Percentiles rank a stretch among this genome's conserved stretches.
phyloP scores from a whole-genome alignment of 768 basidiomycete species.

The Mycena polygramma region DNA sequence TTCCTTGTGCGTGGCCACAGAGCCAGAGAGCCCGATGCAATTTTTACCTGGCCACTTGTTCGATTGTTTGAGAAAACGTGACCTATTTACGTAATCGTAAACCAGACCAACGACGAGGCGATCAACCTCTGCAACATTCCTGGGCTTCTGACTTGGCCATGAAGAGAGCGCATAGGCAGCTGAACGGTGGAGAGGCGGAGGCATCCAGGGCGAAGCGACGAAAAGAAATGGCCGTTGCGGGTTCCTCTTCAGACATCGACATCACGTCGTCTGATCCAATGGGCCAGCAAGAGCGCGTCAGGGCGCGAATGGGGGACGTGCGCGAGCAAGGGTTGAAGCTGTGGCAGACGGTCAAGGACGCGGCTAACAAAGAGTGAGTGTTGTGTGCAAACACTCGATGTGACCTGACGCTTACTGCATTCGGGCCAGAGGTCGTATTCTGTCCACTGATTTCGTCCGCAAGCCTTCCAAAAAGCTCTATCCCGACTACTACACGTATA shows the following conservation, averaged over 20 bases:
- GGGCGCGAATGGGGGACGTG: constrained; percentile 52
- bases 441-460: constrained; percentile 76
- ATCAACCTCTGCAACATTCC: neutral
- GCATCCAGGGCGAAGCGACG: constrained; percentile 60
- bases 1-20: too few species aligned
- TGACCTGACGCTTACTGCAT: constrained; percentile 42
- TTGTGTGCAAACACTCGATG: constrained; percentile 43
- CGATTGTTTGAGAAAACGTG: too few species aligned
- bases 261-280: constrained; percentile 51
- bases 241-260: constrained; percentile 57
- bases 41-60: too few species aligned
- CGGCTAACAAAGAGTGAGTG: constrained; percentile 90
- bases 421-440: constrained; percentile 68
- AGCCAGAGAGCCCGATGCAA: too few species aligned
- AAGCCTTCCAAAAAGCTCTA: constrained; percentile 80
- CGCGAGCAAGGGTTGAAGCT: constrained; percentile 78
- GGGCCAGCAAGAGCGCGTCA: constrained; percentile 44
- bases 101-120: too few species aligned
- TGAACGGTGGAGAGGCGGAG: constrained; percentile 52
- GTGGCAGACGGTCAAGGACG: constrained; percentile 86
- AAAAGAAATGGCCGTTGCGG: constrained; percentile 47
- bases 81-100: too few species aligned
- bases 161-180: constrained; percentile 56
- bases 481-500: constrained; percentile 89
- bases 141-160: constrained; percentile 1